Percentiles rank a stretch among this genome's conserved stretches.
Evolutionary conservation across 139 green algal genomes (phyloP).

Genomic region (Chlorokybus atmophyticus): DNA sequence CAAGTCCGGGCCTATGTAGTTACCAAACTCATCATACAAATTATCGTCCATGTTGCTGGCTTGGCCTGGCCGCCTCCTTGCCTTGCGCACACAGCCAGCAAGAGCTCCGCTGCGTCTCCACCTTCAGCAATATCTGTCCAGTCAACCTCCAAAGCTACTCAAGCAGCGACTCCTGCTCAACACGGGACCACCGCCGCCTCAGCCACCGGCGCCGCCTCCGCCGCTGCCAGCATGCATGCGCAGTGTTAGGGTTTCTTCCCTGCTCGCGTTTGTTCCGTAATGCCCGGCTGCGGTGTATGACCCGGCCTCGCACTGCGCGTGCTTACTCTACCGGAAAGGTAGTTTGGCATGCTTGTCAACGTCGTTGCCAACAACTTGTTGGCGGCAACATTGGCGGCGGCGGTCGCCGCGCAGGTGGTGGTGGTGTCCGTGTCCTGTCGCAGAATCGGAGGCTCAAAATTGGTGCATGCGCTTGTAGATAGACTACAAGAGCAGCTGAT

Average conservation of each 20-base stretch:
- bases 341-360: too few relatives aligned
- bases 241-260: too few relatives aligned
- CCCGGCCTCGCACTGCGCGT: too few relatives aligned
- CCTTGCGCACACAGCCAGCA: not conserved
- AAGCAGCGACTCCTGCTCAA: not conserved
- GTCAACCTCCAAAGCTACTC: not conserved
- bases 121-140: not conserved
- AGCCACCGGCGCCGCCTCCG: not conserved
- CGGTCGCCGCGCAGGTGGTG: not conserved
- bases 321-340: too few relatives aligned
- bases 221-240: not conserved
- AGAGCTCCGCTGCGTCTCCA: not conserved
- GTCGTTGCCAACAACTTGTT: too few relatives aligned
- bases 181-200: not conserved
- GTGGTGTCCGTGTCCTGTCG: too few relatives aligned
- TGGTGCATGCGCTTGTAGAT: too few relatives aligned
- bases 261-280: too few relatives aligned
- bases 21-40: constrained; percentile 96
- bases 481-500: too few relatives aligned
- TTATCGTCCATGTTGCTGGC: constrained; percentile 42
- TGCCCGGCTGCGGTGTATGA: too few relatives aligned
- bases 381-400: not conserved
- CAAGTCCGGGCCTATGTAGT: constrained; percentile 86
- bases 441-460: too few relatives aligned
- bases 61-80: too few relatives aligned